A percentile compares a stretch with the other conserved stretches of the same genome.
phyloP scores from a whole-genome alignment of 2,329 filamentous ascomycete genomes.

The Colletotrichum trifolii region DNA sequence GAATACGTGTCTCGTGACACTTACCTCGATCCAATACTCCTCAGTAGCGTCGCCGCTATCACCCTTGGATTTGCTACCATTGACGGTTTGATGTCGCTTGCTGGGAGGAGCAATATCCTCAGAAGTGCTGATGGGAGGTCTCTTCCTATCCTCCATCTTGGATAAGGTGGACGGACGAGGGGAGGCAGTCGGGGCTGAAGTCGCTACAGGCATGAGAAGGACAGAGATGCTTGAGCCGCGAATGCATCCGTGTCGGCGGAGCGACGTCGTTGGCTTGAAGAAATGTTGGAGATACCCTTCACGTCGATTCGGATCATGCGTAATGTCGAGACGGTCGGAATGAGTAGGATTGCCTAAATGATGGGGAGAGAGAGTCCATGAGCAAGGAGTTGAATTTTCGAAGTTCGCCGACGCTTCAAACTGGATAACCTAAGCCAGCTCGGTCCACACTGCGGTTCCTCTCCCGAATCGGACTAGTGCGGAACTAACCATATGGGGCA shows the following conservation, averaged over 20 bases:
- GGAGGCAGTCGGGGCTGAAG: constrained; percentile 71
- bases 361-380: constrained; percentile 27
- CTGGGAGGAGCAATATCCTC: constrained; percentile 89
- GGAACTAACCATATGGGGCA: constrained; percentile 45
- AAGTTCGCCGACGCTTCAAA: constrained; percentile 43
- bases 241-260: constrained; percentile 26
- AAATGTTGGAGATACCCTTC: constrained; percentile 12
- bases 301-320: constrained; percentile 27
- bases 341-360: constrained; percentile 22
- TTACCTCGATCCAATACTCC: constrained; percentile 73
- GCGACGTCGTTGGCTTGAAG: constrained; percentile 17
- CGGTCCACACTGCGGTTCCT: constrained; percentile 38
- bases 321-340: constrained; percentile 25
- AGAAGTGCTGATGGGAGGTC: constrained; percentile 82
- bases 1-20: constrained; percentile 56
- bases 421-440: constrained; percentile 49
- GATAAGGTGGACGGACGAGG: constrained; percentile 83
- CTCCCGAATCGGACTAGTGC: constrained; percentile 49
- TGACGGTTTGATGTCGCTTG: constrained; percentile 87
- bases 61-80: constrained; percentile 73
- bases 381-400: constrained; percentile 48
- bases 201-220: constrained; percentile 88
- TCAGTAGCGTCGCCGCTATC: constrained; percentile 67
- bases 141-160: constrained; percentile 99
- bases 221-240: constrained; percentile 39